These are phyloP conservation scores for Escallonia herrerae DNA, from an alignment of 129 eudicot species.

Conservation along the genomic window DNA sequence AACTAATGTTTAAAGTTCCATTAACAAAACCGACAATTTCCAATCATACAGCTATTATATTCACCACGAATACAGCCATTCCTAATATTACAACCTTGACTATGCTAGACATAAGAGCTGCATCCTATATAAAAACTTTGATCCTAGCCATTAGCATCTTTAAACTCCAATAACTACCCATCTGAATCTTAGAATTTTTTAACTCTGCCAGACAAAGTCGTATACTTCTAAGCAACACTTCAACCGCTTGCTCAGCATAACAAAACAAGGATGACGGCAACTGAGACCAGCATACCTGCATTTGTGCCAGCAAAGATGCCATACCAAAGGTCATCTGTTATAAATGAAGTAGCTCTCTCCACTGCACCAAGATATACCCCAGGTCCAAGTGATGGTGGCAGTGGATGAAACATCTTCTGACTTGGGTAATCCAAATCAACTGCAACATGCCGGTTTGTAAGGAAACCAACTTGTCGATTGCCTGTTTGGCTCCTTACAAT, in stretches of 20 bases:
- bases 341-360: constrained; percentile 95
- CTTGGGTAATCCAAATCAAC: constrained; percentile 91
- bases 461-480: constrained; percentile 85
- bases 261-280: background rate
- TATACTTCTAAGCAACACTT: background rate
- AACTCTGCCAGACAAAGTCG: background rate
- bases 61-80: too few relatives aligned
- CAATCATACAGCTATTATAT: too few relatives aligned
- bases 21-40: too few relatives aligned
- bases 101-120: background rate
- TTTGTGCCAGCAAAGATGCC: constrained; percentile 92
- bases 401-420: constrained; percentile 98
- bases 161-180: background rate
- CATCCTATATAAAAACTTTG: background rate
- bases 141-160: background rate
- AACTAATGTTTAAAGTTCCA: too few relatives aligned
- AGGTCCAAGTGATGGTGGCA: constrained; percentile 96
- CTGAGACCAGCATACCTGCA: constrained; percentile 51
- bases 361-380: constrained; percentile 97
- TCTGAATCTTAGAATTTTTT: background rate
- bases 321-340: constrained; percentile 94
- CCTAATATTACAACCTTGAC: too few relatives aligned
- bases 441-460: constrained; percentile 91
- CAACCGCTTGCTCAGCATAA: background rate
- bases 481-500: constrained; percentile 99